Conservation (phyloP, 2,329 filamentous ascomycete species). For the Phyllosticta citribraziliensis region DNA sequence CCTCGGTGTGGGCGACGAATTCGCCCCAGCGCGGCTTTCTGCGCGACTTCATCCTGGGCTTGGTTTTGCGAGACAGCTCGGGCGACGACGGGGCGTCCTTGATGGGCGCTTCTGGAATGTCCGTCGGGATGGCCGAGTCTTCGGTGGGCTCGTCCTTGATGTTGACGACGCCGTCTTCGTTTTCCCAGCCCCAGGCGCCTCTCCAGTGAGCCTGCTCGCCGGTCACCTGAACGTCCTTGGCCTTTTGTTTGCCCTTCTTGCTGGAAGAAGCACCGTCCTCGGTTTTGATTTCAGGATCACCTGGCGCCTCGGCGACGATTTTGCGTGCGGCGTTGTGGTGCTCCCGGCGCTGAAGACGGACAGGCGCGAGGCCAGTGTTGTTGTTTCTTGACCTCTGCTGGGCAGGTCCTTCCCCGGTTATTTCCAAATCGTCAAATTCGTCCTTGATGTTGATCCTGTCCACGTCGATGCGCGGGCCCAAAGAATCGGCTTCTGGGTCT, state of each 20-base stretch:
- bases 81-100: conserved; percentile 24
- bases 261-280: conserved; percentile 15
- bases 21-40: conserved; percentile 10
- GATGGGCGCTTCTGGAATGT: conserved; percentile 9
- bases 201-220: conserved; percentile 33
- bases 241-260: conserved; percentile 31
- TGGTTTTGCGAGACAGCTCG: conserved; percentile 19
- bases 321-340: conserved; percentile 45
- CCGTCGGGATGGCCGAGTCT: conserved; percentile 28
- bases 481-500: conserved; percentile 42
- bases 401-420: conserved; percentile 17
- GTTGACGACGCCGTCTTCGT: conserved; percentile 24
- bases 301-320: conserved; percentile 45
- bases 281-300: conserved; percentile 30
- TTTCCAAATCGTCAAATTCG: conserved; percentile 31
- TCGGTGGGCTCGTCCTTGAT: conserved; percentile 48
- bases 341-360: conserved; percentile 46
- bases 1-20: conserved; percentile 36
- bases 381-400: conserved; percentile 2
- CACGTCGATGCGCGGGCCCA: conserved; percentile 43
- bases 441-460: conserved; percentile 49
- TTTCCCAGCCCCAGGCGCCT: conserved; percentile 35
- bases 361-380: conserved; percentile 34
- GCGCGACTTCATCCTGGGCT: conserved; percentile 16
- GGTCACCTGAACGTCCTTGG: conserved; percentile 34